Evolutionary conservation across 1,284 basidiomycete genomes (phyloP).

Genomic region (Rhodotorula sp.): DNA sequence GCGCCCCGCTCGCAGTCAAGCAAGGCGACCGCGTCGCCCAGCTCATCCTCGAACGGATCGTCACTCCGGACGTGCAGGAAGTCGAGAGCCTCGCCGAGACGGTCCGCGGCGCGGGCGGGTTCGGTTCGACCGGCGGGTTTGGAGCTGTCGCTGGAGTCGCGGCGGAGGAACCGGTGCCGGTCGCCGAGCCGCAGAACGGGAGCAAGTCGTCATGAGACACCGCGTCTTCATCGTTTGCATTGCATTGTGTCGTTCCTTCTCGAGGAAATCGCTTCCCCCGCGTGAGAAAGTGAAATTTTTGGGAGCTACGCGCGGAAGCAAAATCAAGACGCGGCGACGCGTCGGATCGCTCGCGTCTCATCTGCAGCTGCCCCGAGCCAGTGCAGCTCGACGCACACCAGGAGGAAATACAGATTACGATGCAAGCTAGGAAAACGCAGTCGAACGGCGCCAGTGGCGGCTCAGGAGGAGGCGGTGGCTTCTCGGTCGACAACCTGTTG

Average conservation of each 20-base stretch:
- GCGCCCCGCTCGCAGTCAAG: slow-evolving; percentile 60
- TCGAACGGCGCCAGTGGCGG: neutral
- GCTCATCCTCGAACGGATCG: slow-evolving; percentile 86
- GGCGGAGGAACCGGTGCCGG: neutral
- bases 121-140: slow-evolving; percentile 81
- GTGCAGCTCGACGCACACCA: no score
- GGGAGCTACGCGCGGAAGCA: no score
- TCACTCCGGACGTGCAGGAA: slow-evolving; percentile 78
- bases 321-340: neutral
- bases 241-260: no score
- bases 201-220: no score
- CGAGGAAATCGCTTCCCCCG: neutral
- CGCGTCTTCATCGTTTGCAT: no score
- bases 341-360: neutral
- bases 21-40: slow-evolving; percentile 93
- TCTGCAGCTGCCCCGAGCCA: neutral
- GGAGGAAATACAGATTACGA: neutral
- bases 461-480: slow-evolving; percentile 1
- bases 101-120: slow-evolving; percentile 78
- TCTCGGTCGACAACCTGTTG: slow-evolving; percentile 30
- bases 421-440: neutral
- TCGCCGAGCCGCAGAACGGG: neutral
- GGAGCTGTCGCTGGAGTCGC: neutral
- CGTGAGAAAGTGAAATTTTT: neutral
- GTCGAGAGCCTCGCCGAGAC: slow-evolving; percentile 86